Evolutionary conservation across 306 rosid species (phyloP), one percentile per base, ranked within the genome.

Genomic region (Pyrus bretschneideri): DNA sequence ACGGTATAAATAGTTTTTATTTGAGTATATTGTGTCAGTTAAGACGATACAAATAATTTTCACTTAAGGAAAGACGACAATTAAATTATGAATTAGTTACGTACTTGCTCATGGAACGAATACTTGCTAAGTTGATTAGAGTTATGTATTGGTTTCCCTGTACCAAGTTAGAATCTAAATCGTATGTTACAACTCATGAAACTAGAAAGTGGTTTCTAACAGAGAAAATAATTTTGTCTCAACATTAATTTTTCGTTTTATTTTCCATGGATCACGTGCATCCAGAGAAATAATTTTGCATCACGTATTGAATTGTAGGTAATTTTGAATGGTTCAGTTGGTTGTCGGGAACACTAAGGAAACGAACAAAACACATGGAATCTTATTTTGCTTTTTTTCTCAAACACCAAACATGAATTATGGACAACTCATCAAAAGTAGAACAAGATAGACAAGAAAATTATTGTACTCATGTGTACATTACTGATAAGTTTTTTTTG

Each of bases 301-400:
- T 64, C 17, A 8, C 44, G 44, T 17, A 55, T n/a, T 45, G 19
- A 64, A 31, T 74, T 60, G n/a, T 80, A 72, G 62, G 71, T 70
- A 68, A 55, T 73, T 67, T 29, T 19, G 71, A 46, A 64, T 17
- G 69, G 69, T 67, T 69, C 67, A 87, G 89, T 82, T 84, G 85
- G 83, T 59, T 88, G 98, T 90, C 97, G 93, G 92, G 91, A 81
- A 79, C 86, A 87, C 85, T 63, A 4, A 33, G 82, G 83, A 88
- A 88, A 90, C 80, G 14, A 72, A 90, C 92, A 88, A 91, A 85
- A 88, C 96, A 87, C 58, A 11, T 1, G 85, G 98, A 91, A 90
- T 93, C 93, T 88, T 80, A 35, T 14, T 22, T 33, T 46, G 11
- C 62, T 64, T 67, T 66, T 66, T 86, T 78, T 78, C 84, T 83